These are phyloP conservation scores for Rubroshorea leprosula DNA, from an alignment of 345 rosid genomes.

Conservation along the genomic window DNA sequence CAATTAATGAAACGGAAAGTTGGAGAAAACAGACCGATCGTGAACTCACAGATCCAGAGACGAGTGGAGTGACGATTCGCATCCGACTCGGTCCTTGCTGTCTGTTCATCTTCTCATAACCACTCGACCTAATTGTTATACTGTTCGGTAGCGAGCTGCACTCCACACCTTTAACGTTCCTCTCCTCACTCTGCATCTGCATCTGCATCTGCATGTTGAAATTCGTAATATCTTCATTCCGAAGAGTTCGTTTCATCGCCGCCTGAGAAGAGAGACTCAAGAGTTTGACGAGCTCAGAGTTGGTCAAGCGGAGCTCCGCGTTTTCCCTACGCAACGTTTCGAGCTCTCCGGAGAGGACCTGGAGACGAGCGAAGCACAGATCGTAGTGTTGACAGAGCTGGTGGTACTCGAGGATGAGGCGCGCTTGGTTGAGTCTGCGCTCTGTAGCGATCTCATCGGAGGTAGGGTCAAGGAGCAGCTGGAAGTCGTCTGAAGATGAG, in stretches of 20 bases:
- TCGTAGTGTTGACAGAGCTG: constrained; percentile 61
- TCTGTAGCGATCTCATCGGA: constrained; percentile 36
- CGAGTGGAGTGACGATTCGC: constrained; percentile 26
- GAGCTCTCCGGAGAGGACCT: constrained; percentile 40
- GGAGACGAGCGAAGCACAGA: constrained; percentile 55
- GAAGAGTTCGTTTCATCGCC: constrained; percentile 27
- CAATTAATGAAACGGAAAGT: not conserved
- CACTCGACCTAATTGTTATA: constrained; percentile 63
- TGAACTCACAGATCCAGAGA: constrained; percentile 35
- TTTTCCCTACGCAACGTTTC: constrained; percentile 61
- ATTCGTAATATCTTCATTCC: constrained; percentile 27
- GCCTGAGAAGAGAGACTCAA: constrained; percentile 44
- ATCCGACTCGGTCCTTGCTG: constrained; percentile 26
- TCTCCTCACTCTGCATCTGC: too few species aligned
- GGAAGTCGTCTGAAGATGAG: constrained; percentile 25
- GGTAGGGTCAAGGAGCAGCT: not conserved
- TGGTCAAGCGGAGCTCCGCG: constrained; percentile 47
- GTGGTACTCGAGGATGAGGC: constrained; percentile 62
- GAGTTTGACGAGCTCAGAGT: constrained; percentile 52
- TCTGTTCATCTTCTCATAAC: constrained; percentile 35
- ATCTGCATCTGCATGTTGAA: constrained; percentile 34
- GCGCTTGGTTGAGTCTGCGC: constrained; percentile 61
- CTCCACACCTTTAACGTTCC: constrained; percentile 21
- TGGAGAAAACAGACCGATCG: not conserved
- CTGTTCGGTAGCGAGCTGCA: constrained; percentile 57